Percentiles rank a stretch among this genome's conserved stretches.
Conservation (phyloP, 1,139 yeast species). For the Suhomyces chickasaworum region DNA sequence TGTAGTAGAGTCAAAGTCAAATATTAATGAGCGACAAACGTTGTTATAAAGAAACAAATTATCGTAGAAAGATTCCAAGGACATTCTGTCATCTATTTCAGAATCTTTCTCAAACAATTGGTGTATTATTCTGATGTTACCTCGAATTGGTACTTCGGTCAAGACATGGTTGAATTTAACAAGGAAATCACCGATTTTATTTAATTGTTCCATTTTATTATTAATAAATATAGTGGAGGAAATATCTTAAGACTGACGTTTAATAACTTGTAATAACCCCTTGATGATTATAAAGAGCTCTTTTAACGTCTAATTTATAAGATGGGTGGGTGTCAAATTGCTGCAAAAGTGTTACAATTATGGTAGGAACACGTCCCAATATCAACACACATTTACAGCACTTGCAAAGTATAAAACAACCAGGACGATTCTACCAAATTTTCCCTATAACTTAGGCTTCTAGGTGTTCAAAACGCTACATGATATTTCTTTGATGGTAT, state of each 20-base stretch:
- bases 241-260: too few relatives aligned
- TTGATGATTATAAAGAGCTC: too few relatives aligned
- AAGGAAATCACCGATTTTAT: slow-evolving; percentile 11
- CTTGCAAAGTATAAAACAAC: too few relatives aligned
- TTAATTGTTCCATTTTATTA: background rate
- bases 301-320: background rate
- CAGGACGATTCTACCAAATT: too few relatives aligned
- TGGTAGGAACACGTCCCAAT: slow-evolving; percentile 1
- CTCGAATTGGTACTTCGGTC: slow-evolving; percentile 14
- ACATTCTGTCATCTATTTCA: background rate
- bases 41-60: slow-evolving; percentile 26
- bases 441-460: too few relatives aligned
- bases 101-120: slow-evolving; percentile 2
- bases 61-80: slow-evolving; percentile 17
- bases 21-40: slow-evolving; percentile 22
- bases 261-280: too few relatives aligned
- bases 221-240: too few relatives aligned
- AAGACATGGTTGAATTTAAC: background rate
- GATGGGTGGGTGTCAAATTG: slow-evolving; percentile 2
- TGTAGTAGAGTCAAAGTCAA: background rate
- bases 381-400: too few relatives aligned
- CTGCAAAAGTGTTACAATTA: slow-evolving; percentile 7
- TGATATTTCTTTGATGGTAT: too few relatives aligned
- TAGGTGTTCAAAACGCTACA: too few relatives aligned
- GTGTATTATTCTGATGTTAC: slow-evolving; percentile 9